These are phyloP conservation scores for Suhomyces terraborum DNA, from an alignment of 1,139 yeast genomes.

Conservation along the genomic window DNA sequence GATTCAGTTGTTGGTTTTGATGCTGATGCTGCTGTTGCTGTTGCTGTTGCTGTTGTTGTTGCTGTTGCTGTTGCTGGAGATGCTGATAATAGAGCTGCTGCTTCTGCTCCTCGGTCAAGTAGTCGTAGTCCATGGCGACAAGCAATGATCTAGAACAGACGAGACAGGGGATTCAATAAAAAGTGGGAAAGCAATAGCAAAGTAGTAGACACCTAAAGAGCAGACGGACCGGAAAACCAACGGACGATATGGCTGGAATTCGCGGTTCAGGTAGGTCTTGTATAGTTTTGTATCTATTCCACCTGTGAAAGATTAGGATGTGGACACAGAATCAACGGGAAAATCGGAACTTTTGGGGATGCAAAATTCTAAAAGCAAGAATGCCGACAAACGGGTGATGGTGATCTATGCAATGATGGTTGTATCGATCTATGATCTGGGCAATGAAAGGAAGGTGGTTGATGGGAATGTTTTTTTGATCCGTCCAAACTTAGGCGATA, in stretches of 20 bases:
- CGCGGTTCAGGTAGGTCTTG: neutral
- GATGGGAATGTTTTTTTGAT: constrained; percentile 6
- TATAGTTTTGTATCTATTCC: neutral
- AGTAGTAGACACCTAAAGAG: neutral
- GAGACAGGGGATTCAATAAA: neutral
- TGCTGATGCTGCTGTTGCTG: constrained; percentile 23
- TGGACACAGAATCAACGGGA: neutral
- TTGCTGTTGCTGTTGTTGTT: constrained; percentile 21
- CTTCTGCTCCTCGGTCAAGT: constrained; percentile 37
- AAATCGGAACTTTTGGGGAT: neutral
- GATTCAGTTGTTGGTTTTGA: constrained; percentile 17
- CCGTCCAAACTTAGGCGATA: constrained; percentile 6
- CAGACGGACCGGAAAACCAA: neutral
- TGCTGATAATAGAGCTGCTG: constrained; percentile 34
- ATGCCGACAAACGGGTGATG: neutral
- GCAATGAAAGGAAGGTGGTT: constrained; percentile 1
- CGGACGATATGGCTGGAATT: neutral
- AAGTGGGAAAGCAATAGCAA: neutral
- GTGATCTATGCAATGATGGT: neutral
- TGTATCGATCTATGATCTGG: neutral
- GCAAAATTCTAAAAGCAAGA: neutral
- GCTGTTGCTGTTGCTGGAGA: constrained; percentile 23
- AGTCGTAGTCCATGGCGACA: constrained; percentile 33
- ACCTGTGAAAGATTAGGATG: neutral
- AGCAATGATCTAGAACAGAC: neutral